A percentile compares a stretch with the other conserved stretches of the same genome.
These are phyloP conservation scores for Maudiozyma turicensis DNA, from an alignment of 805 yeast species.

Conservation along the genomic window DNA sequence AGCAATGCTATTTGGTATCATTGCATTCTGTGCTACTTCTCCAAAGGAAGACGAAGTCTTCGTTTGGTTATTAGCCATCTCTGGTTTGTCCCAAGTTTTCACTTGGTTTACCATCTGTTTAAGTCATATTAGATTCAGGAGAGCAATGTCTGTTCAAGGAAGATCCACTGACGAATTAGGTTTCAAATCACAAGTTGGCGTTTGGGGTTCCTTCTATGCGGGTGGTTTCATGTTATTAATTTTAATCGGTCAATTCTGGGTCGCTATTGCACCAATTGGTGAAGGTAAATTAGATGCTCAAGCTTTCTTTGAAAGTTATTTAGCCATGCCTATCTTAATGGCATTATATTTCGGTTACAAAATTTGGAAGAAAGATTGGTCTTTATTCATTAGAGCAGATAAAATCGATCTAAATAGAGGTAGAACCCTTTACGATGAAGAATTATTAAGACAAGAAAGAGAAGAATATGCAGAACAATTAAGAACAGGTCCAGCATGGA, in stretches of 20 bases:
- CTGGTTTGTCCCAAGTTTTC: slow-evolving; percentile 52
- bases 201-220: slow-evolving; percentile 45
- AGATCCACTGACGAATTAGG: slow-evolving; percentile 42
- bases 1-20: slow-evolving; percentile 45
- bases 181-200: slow-evolving; percentile 42
- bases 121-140: slow-evolving; percentile 49
- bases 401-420: slow-evolving; percentile 24
- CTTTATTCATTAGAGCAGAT: slow-evolving; percentile 23
- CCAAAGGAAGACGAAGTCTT: slow-evolving; percentile 48
- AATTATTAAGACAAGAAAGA: slow-evolving; percentile 26
- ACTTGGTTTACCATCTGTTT: slow-evolving; percentile 54
- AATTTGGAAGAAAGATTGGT: slow-evolving; percentile 38
- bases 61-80: slow-evolving; percentile 54
- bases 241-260: slow-evolving; percentile 54
- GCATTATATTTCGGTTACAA: slow-evolving; percentile 37
- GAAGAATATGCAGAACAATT: slow-evolving; percentile 23
- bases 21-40: slow-evolving; percentile 61
- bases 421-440: slow-evolving; percentile 29
- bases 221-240: slow-evolving; percentile 40
- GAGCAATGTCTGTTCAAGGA: slow-evolving; percentile 47
- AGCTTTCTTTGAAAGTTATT: slow-evolving; percentile 36
- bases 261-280: slow-evolving; percentile 49
- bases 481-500: slow-evolving; percentile 22
- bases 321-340: slow-evolving; percentile 39
- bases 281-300: slow-evolving; percentile 30